These are phyloP conservation scores for Trypanosoma rangeli DNA, from an alignment of 208 protist species.

Conservation along the genomic window DNA sequence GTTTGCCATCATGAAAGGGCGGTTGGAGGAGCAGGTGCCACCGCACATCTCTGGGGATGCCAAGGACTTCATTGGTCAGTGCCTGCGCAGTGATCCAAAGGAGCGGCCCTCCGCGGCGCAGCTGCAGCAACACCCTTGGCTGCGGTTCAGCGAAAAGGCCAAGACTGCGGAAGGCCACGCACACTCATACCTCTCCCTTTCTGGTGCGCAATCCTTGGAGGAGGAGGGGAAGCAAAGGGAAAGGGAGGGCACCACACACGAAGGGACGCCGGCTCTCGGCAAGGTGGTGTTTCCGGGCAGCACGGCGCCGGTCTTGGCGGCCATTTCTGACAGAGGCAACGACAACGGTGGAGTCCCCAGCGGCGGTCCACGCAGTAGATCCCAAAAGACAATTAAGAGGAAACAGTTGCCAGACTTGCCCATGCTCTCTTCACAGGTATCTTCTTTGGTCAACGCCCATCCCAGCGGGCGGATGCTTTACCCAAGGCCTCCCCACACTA, in stretches of 20 bases:
- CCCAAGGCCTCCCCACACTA: not conserved
- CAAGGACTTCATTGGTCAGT: conserved; percentile 74
- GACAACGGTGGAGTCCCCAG: not conserved
- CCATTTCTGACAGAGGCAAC: not conserved
- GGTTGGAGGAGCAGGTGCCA: conserved; percentile 72
- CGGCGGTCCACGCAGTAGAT: not conserved
- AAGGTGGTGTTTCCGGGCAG: conserved; percentile 5
- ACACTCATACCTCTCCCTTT: conserved; percentile 3
- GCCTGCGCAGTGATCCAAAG: conserved; percentile 62
- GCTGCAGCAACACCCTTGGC: conserved; percentile 75
- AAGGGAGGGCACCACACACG: not conserved
- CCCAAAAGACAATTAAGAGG: not conserved
- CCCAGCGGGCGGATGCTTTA: not conserved
- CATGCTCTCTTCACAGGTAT: not conserved
- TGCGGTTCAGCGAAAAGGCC: conserved; percentile 11
- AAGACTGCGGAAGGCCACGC: not conserved
- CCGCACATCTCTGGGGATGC: conserved; percentile 53
- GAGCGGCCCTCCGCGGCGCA: conserved; percentile 63
- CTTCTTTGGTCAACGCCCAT: too few relatives aligned
- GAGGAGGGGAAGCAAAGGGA: not conserved
- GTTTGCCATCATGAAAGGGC: conserved; percentile 87
- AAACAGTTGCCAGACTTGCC: not conserved
- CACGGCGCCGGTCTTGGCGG: conserved; percentile 4
- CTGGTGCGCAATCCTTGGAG: not conserved
- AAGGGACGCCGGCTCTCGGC: not conserved